Conservation (phyloP, 306 rosid species). For the Glycine tomentella region DNA sequence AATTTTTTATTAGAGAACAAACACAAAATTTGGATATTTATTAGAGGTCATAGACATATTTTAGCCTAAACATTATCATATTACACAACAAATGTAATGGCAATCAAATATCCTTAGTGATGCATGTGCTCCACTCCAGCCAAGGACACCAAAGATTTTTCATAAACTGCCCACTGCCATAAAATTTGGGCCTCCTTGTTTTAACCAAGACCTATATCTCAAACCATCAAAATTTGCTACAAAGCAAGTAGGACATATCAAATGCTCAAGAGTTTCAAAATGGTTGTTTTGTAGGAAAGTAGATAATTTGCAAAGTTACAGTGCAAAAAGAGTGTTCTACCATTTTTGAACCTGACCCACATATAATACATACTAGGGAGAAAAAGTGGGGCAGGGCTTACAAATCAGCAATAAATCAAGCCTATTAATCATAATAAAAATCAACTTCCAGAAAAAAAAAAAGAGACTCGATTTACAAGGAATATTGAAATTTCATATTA, state of each 20-base stretch:
- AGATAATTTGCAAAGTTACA: neutral
- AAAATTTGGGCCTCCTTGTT: slow-evolving; percentile 2
- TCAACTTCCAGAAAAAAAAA: too few relatives aligned
- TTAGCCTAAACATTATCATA: too few relatives aligned
- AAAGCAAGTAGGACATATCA: neutral
- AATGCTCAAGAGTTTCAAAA: neutral
- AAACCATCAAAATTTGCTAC: neutral
- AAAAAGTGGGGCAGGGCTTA: neutral
- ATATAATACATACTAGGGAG: too few relatives aligned
- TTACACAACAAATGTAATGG: neutral
- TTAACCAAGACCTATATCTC: neutral
- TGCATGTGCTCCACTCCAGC: slow-evolving; percentile 7
- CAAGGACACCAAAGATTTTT: neutral
- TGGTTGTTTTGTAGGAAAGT: neutral
- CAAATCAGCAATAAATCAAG: neutral
- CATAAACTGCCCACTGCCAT: slow-evolving; percentile 14
- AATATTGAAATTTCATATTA: too few relatives aligned
- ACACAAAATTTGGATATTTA: too few relatives aligned
- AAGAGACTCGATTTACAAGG: too few relatives aligned
- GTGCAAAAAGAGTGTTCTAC: neutral
- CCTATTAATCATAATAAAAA: neutral
- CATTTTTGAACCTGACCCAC: neutral
- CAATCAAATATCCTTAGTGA: neutral
- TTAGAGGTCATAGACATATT: too few relatives aligned
- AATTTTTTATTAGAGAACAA: too few relatives aligned